Evolutionary conservation across 495 filamentous ascomycete species (phyloP).

Genomic region (Penicillium cosmopolitanum): DNA sequence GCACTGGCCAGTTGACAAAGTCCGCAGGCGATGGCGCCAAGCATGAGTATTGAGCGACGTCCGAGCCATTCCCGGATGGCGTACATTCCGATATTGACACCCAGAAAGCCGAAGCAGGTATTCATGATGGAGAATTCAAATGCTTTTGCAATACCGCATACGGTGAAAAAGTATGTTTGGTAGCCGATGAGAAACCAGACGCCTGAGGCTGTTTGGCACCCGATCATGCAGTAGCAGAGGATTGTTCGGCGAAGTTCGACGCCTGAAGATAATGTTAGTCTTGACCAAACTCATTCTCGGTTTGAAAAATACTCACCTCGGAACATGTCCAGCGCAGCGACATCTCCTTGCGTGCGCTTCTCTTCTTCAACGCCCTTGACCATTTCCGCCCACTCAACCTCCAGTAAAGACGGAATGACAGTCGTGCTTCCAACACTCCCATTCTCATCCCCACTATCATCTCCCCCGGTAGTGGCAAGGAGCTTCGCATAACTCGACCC

Average conservation of each 20-base stretch:
- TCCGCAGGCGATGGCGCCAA: conserved; percentile 56
- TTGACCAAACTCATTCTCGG: background rate
- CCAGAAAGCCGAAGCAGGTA: conserved; percentile 56
- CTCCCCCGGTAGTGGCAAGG: background rate
- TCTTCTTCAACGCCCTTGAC: conserved; percentile 24
- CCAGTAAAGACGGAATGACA: conserved; percentile 11
- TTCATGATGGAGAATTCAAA: conserved; percentile 62
- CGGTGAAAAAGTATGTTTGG: conserved; percentile 66
- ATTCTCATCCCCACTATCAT: conserved; percentile 5
- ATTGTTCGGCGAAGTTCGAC: conserved; percentile 22
- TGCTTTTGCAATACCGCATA: conserved; percentile 59
- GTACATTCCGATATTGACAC: conserved; percentile 56
- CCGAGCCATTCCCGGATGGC: conserved; percentile 58
- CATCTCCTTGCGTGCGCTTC: conserved; percentile 17
- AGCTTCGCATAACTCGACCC: conserved; percentile 7
- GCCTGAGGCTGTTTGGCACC: conserved; percentile 56
- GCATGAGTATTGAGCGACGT: conserved; percentile 55
- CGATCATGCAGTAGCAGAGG: conserved; percentile 22
- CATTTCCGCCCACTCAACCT: conserved; percentile 23
- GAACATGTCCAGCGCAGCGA: conserved; percentile 23
- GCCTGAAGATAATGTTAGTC: conserved; percentile 7
- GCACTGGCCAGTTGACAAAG: conserved; percentile 58
- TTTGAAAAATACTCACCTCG: conserved; percentile 6
- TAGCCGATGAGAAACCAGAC: conserved; percentile 67
- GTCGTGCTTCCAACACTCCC: conserved; percentile 6